phyloP scores from a whole-genome alignment of 495 filamentous ascomycete species.

The Aspergillus heteromorphus region DNA sequence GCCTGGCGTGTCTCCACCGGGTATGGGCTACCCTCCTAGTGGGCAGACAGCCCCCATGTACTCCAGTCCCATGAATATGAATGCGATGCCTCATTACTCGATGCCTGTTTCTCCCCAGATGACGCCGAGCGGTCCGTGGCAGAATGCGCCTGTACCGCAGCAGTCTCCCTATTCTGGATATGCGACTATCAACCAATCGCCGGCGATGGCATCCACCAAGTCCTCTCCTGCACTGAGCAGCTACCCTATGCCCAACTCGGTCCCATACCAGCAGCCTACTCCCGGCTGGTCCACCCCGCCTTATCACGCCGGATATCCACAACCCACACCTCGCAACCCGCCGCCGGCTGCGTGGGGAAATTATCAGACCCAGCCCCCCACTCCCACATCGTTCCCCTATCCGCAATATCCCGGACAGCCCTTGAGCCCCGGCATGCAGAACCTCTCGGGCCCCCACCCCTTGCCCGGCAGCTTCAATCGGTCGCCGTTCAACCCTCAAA shows the following conservation, averaged over 20 bases:
- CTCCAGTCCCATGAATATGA: slow-evolving; percentile 29
- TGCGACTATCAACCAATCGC: slow-evolving; percentile 34
- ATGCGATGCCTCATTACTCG: slow-evolving; percentile 30
- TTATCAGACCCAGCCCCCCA: slow-evolving; percentile 36
- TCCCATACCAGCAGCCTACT: slow-evolving; percentile 27
- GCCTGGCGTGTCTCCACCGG: slow-evolving; percentile 33
- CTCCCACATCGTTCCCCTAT: slow-evolving; percentile 61
- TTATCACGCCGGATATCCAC: slow-evolving; percentile 41
- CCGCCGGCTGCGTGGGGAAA: slow-evolving; percentile 34
- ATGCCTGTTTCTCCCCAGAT: slow-evolving; percentile 37
- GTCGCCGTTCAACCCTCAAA: slow-evolving; percentile 88
- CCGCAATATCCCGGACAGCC: slow-evolving; percentile 68
- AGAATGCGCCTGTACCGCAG: slow-evolving; percentile 29
- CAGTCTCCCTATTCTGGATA: slow-evolving; percentile 39
- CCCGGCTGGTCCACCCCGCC: slow-evolving; percentile 30
- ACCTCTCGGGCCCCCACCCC: slow-evolving; percentile 53
- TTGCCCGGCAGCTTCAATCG: slow-evolving; percentile 78
- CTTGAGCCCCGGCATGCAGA: slow-evolving; percentile 60
- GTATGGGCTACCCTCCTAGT: slow-evolving; percentile 26
- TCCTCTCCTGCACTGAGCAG: slow-evolving; percentile 42
- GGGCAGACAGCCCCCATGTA: slow-evolving; percentile 28
- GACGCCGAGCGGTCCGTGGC: slow-evolving; percentile 35
- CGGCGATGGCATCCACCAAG: slow-evolving; percentile 36
- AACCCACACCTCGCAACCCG: slow-evolving; percentile 29
- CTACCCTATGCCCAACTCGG: slow-evolving; percentile 29